phyloP scores from a whole-genome alignment of 805 yeast species.

The Kockiozyma suomiensis region DNA sequence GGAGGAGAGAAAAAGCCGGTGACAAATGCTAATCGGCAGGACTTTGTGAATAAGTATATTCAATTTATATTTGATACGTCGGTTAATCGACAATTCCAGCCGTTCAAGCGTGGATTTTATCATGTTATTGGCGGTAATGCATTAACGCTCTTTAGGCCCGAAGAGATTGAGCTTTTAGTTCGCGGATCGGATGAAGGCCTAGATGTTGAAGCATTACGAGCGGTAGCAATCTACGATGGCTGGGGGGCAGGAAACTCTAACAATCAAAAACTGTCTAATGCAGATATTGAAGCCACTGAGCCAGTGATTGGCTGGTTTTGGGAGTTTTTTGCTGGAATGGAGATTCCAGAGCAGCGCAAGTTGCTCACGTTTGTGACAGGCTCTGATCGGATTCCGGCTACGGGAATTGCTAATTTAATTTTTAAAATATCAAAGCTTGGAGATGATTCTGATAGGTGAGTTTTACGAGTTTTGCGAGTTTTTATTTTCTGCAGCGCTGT shows the following conservation, averaged over 20 bases:
- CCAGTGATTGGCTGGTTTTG: slow-evolving; percentile 78
- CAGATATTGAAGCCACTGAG: slow-evolving; percentile 42
- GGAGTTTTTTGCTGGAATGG: slow-evolving; percentile 63
- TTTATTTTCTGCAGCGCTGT: no score
- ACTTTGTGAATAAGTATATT: slow-evolving; percentile 65
- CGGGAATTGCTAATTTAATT: slow-evolving; percentile 76
- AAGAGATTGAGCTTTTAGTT: slow-evolving; percentile 75
- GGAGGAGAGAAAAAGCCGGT: slow-evolving; percentile 63
- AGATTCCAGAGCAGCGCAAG: slow-evolving; percentile 56
- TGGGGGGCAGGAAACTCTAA: slow-evolving; percentile 47
- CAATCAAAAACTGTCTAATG: slow-evolving; percentile 5
- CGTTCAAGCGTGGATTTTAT: slow-evolving; percentile 71
- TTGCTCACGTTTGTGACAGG: slow-evolving; percentile 83
- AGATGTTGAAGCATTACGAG: slow-evolving; percentile 66
- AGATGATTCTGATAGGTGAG: slow-evolving; percentile 47
- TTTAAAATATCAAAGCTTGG: slow-evolving; percentile 68
- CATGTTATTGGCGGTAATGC: slow-evolving; percentile 81
- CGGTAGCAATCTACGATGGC: slow-evolving; percentile 74
- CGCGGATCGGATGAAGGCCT: slow-evolving; percentile 75
- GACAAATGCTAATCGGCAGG: slow-evolving; percentile 57
- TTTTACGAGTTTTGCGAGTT: neutral
- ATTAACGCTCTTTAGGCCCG: slow-evolving; percentile 73
- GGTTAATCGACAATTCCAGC: slow-evolving; percentile 54
- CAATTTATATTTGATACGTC: slow-evolving; percentile 61
- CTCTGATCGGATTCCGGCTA: slow-evolving; percentile 88